Conservation (phyloP, 257 asterid genomes). For the Jacaranda copaia region DNA sequence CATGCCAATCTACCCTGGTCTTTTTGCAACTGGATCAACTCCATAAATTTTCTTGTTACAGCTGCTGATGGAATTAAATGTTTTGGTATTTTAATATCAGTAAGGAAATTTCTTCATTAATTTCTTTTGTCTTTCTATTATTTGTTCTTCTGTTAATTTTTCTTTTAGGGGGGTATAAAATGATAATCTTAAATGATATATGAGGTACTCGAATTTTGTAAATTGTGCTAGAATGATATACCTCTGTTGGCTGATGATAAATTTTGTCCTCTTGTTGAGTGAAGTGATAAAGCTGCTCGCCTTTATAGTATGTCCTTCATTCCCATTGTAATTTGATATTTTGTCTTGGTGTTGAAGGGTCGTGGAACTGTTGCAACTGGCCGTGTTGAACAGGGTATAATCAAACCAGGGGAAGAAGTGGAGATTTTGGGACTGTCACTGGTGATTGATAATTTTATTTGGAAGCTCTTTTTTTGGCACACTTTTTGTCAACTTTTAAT, state of each 20-base stretch:
- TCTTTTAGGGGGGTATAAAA: not conserved
- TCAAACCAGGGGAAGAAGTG: slow-evolving; percentile 94
- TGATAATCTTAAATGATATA: not conserved
- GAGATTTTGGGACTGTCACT: slow-evolving; percentile 88
- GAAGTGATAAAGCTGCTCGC: no score
- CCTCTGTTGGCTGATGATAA: slow-evolving; percentile 13
- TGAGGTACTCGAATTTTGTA: not conserved
- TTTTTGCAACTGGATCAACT: not conserved
- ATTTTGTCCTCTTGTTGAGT: not conserved
- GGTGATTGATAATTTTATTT: slow-evolving; percentile 44
- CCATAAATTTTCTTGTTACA: not conserved
- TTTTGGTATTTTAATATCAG: not conserved
- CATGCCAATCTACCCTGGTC: not conserved
- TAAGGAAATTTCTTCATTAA: not conserved
- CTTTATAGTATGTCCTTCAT: not conserved
- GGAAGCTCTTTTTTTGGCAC: not conserved
- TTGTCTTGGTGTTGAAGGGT: slow-evolving; percentile 60
- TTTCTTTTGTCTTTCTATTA: not conserved
- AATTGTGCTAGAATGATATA: no score
- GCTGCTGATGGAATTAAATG: slow-evolving; percentile 1
- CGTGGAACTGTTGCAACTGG: slow-evolving; percentile 99
- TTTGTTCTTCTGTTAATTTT: not conserved
- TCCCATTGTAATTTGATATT: slow-evolving; percentile 25
- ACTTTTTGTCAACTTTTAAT: not conserved
- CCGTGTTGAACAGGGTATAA: slow-evolving; percentile 91